Conservation (phyloP, 129 eudicot genomes). For the Lactuca saligna region DNA sequence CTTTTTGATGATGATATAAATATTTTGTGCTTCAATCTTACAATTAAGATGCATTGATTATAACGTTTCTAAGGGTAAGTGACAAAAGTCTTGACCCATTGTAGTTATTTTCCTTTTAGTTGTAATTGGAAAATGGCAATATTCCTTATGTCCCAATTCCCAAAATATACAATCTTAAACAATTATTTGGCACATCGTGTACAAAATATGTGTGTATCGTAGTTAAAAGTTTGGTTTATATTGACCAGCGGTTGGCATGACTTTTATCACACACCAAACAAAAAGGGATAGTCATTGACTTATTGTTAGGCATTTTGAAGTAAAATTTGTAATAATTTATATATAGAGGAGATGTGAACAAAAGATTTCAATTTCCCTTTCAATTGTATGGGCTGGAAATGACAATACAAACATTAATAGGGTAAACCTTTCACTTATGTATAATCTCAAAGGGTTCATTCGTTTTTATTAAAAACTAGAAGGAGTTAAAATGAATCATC, state of each 20-base stretch:
- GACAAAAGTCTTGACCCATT: too few species aligned
- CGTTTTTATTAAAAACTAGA: neutral
- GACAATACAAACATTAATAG: neutral
- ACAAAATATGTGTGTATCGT: neutral
- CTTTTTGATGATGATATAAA: too few species aligned
- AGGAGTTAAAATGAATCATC: slow-evolving; percentile 13
- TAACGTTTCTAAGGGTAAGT: too few species aligned
- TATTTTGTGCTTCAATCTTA: too few species aligned
- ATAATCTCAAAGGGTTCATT: neutral
- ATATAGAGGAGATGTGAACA: neutral
- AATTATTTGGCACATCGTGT: neutral
- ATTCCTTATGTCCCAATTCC: neutral
- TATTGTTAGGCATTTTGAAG: neutral
- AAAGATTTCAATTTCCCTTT: neutral
- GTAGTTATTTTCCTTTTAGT: neutral
- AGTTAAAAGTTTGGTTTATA: neutral
- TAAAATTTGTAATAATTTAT: neutral
- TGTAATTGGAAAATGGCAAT: neutral
- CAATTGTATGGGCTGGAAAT: neutral
- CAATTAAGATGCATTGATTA: too few species aligned
- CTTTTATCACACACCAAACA: neutral
- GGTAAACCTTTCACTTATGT: neutral
- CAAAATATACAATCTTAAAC: too few species aligned
- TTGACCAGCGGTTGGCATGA: neutral
- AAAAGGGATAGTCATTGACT: neutral